Percentiles rank a stretch among this genome's conserved stretches.
phyloP scores from a whole-genome alignment of 371 early-diverging fungal genomes.

The Actinomortierella ambigua region DNA sequence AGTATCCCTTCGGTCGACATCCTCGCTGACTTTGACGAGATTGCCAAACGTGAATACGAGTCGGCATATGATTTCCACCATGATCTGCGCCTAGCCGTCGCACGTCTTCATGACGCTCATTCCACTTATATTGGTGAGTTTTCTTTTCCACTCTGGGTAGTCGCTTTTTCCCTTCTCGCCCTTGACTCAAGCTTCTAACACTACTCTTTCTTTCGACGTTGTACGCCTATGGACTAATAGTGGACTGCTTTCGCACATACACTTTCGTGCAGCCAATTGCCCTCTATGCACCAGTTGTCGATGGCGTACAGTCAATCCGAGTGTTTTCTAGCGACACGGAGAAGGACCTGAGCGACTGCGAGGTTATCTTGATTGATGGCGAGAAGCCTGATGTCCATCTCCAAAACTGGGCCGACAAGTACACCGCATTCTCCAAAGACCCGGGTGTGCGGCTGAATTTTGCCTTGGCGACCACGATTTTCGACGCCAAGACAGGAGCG shows the following conservation, averaged over 20 bases:
- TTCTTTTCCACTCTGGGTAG: too few relatives aligned
- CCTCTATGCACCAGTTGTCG: neutral
- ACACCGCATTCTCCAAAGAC: conserved; percentile 41
- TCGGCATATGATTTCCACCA: conserved; percentile 38
- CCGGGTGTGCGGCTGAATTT: conserved; percentile 47
- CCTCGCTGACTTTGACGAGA: conserved; percentile 23
- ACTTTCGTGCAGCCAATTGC: neutral
- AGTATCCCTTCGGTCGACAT: conserved; percentile 24
- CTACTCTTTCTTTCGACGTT: too few relatives aligned
- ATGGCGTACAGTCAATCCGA: neutral
- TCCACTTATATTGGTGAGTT: conserved; percentile 23
- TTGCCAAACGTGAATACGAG: conserved; percentile 26
- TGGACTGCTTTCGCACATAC: conserved; percentile 29
- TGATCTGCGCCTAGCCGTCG: conserved; percentile 24
- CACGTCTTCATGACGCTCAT: conserved; percentile 36
- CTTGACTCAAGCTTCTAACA: too few relatives aligned
- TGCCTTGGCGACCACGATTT: conserved; percentile 24
- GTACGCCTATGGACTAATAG: conserved; percentile 11
- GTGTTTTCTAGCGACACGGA: neutral
- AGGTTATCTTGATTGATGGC: conserved; percentile 42
- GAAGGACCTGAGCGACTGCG: conserved; percentile 21
- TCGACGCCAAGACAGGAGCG: too few relatives aligned
- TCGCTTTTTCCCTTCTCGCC: too few relatives aligned
- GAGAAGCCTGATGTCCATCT: conserved; percentile 31
- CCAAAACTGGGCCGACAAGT: conserved; percentile 37